These are phyloP conservation scores for Sphaerulina musiva DNA, from an alignment of 2,329 filamentous ascomycete species.

Conservation along the genomic window DNA sequence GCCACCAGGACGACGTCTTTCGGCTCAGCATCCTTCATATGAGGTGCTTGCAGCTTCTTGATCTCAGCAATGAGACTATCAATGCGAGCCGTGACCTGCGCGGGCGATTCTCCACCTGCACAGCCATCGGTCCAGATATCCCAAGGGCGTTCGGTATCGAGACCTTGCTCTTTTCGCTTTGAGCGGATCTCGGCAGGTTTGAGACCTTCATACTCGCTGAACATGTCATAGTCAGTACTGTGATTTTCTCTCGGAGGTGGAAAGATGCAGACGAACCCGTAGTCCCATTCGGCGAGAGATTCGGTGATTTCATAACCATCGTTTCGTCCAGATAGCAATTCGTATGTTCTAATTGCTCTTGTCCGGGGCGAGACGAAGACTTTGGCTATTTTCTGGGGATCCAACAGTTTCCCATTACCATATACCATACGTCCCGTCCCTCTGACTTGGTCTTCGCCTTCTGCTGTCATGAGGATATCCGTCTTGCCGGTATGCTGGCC, in stretches of 20 bases:
- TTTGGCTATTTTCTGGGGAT: constrained; percentile 43
- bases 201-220: constrained; percentile 64
- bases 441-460: constrained; percentile 61
- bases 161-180: constrained; percentile 53
- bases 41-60: constrained; percentile 51
- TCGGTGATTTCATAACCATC: constrained; percentile 49
- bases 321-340: constrained; percentile 38
- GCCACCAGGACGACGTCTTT: constrained; percentile 71
- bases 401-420: constrained; percentile 47
- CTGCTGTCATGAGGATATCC: constrained; percentile 78
- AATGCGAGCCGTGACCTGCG: constrained; percentile 62
- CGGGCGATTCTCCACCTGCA: constrained; percentile 68
- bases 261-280: constrained; percentile 48
- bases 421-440: constrained; percentile 44
- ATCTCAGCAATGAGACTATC: constrained; percentile 70
- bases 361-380: constrained; percentile 48
- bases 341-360: constrained; percentile 46
- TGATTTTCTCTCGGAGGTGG: neutral
- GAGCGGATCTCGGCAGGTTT: constrained; percentile 63
- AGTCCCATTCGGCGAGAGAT: constrained; percentile 78
- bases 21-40: constrained; percentile 39
- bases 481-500: constrained; percentile 71
- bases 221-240: neutral
- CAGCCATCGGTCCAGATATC: constrained; percentile 90
- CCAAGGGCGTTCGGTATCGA: constrained; percentile 53